A percentile compares a stretch with the other conserved stretches of the same genome.
Conservation (phyloP, 2,329 filamentous ascomycete species). For the Lasiodiplodia theobromae region DNA sequence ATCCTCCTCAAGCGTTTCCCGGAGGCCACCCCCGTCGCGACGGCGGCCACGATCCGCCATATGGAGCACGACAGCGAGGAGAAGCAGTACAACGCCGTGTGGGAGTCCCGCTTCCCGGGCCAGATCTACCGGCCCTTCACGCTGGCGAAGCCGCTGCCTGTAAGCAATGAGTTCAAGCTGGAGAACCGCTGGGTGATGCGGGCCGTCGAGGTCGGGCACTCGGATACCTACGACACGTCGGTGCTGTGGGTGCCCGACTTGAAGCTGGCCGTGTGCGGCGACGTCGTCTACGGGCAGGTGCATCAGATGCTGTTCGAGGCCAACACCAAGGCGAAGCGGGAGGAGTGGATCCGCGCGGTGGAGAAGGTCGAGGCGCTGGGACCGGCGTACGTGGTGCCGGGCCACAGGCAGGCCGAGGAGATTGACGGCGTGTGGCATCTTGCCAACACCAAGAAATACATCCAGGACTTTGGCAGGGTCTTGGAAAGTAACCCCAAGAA, state of each 20-base stretch:
- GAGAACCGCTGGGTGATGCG: constrained; percentile 32
- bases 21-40: constrained; percentile 35
- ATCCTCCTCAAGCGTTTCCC: constrained; percentile 43
- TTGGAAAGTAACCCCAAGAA: constrained; percentile 26
- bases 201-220: constrained; percentile 37
- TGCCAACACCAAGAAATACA: constrained; percentile 39
- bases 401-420: constrained; percentile 39
- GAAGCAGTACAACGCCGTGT: background rate
- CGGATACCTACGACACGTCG: constrained; percentile 39
- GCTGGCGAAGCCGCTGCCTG: constrained; percentile 29
- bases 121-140: constrained; percentile 6
- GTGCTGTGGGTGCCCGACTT: constrained; percentile 47
- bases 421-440: constrained; percentile 41
- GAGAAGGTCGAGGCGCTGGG: constrained; percentile 42
- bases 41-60: constrained; percentile 35
- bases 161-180: constrained; percentile 35
- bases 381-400: constrained; percentile 43
- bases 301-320: constrained; percentile 48
- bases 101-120: background rate
- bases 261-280: constrained; percentile 47
- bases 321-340: constrained; percentile 41
- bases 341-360: constrained; percentile 45
- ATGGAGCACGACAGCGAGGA: constrained; percentile 35
- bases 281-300: constrained; percentile 49
- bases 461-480: constrained; percentile 32